Conservation (phyloP, 108 stramenopile species). For the Chaetoceros tenuissimus region DNA sequence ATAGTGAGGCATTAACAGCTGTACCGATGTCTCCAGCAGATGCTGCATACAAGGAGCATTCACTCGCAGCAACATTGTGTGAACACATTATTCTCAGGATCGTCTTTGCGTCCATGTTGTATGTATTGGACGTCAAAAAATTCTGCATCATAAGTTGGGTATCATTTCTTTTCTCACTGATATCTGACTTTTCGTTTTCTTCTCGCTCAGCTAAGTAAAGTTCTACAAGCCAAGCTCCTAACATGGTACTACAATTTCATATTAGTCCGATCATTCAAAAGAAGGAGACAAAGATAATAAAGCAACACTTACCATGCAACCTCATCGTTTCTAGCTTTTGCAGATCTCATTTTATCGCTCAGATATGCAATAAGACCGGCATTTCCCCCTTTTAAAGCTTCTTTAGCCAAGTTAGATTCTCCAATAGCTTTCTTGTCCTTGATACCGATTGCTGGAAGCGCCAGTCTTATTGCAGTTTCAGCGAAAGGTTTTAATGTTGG, state of each 20-base stretch:
- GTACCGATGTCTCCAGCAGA: slow-evolving; percentile 65
- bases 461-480: slow-evolving; percentile 66
- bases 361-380: slow-evolving; percentile 68
- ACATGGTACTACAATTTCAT: no score
- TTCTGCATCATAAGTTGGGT: slow-evolving; percentile 38
- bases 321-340: slow-evolving; percentile 54
- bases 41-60: slow-evolving; percentile 66
- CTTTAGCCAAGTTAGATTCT: slow-evolving; percentile 48
- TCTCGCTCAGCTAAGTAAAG: slow-evolving; percentile 58
- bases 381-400: slow-evolving; percentile 52
- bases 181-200: background rate
- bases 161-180: slow-evolving; percentile 6
- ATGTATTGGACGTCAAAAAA: slow-evolving; percentile 61
- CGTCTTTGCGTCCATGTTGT: slow-evolving; percentile 72
- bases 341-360: slow-evolving; percentile 66
- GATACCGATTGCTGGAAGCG: slow-evolving; percentile 60
- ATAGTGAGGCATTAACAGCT: slow-evolving; percentile 61
- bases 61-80: slow-evolving; percentile 70
- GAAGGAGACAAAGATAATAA: no score
- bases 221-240: slow-evolving; percentile 82
- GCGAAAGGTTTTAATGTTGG: slow-evolving; percentile 66
- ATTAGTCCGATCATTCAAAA: no score
- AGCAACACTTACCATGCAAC: no score
- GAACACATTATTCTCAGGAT: slow-evolving; percentile 64
- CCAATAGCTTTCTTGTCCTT: slow-evolving; percentile 40